Base-by-base conservation (phyloP, 2,329 filamentous ascomycete species). In the Colletotrichum falcatum region DNA sequence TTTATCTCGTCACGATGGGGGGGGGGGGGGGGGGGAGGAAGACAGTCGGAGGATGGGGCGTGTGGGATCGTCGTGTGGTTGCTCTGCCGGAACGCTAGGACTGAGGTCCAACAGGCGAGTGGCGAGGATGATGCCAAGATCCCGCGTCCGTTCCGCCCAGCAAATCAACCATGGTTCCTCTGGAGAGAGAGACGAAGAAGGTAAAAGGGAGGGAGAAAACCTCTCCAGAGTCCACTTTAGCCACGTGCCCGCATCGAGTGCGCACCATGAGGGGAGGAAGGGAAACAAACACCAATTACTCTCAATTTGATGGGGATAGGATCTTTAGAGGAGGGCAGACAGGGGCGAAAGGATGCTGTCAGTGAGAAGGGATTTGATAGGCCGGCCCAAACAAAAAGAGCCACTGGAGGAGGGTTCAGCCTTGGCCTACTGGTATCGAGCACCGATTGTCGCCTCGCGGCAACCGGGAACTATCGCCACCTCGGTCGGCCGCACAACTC, bases 391-490 rank as follows among this genome's bases (percentile, higher is more conserved):
- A 39, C 20, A 16, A 14, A 37, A 61, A 33, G 62, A 51, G 35
- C 62, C 62, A 63, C 54, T 35, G 42, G 20, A 63, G 55, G 37
- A 58, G 55, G 35, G 28, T n/a, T 48, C 23, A 48, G 28, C 33
- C 23, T 64, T 48, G 37, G 61, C 61, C 55, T 37, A 5, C 23
- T 44, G n/a, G 44, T 55, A 63, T 46, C 54, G 23, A 20, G 48
- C 7, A 39, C 12, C 16, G 55, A 61, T 70, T 26, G 49, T 66
- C 55, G 48, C 55, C 55, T 35, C 46, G 16, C 14, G 30, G 44
- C 62, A 66, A 51, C 33, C 55, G 33, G 37, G 46, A 54, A 39
- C 23, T 35, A 42, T 70, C 48, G 66, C 55, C 62, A 66, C 55
- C 63, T 37, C 16, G 55, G 23, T 33, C 12, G 26, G 23, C 44